Conservation (phyloP, 257 asterid species). For the Primulina huaijiensis region DNA sequence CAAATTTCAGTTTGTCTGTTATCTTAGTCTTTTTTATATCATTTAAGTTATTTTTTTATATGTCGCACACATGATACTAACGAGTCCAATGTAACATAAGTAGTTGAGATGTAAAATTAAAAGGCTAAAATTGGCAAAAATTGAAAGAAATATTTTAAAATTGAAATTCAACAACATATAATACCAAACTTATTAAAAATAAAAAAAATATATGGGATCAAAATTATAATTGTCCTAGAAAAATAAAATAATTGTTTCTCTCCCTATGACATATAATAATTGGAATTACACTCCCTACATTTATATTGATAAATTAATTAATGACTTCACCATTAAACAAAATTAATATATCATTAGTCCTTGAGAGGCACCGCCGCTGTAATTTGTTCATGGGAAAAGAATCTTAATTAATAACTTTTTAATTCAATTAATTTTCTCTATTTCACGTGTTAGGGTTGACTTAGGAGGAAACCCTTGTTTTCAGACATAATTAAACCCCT, state of each 20-base stretch:
- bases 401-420: not conserved
- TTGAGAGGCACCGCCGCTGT: slow-evolving; percentile 27
- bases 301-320: not conserved
- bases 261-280: not conserved
- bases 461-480: slow-evolving; percentile 38
- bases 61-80: too few species aligned
- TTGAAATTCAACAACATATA: too few species aligned
- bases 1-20: too few species aligned
- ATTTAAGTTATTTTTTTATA: too few species aligned
- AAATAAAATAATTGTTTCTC: not conserved
- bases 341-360: not conserved
- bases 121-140: too few species aligned
- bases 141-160: too few species aligned
- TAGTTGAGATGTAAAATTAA: too few species aligned
- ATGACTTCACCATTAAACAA: slow-evolving; percentile 21
- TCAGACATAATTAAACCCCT: slow-evolving; percentile 13
- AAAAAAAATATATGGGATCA: too few species aligned
- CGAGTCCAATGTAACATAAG: too few species aligned
- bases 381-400: not conserved
- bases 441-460: slow-evolving; percentile 61
- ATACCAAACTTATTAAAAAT: too few species aligned
- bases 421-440: not conserved
- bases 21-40: too few species aligned
- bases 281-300: not conserved
- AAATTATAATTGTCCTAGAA: too few species aligned